Conservation (phyloP, 2,329 filamentous ascomycete species). For the Epicoccum nigrum region DNA sequence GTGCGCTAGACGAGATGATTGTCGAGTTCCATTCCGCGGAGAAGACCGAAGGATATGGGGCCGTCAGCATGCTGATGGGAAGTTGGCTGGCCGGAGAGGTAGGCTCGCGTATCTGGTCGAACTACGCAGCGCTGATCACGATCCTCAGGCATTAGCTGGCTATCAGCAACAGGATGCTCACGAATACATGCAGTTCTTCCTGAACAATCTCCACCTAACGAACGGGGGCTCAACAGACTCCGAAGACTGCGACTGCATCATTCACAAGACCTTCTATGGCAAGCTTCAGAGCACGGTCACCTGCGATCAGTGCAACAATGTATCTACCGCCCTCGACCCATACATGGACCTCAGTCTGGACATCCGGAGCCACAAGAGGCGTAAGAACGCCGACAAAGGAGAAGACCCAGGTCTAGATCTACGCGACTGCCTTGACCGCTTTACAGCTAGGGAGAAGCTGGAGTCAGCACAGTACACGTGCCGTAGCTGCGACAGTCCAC, state of each 20-base stretch:
- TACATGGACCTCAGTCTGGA: slow-evolving; percentile 91
- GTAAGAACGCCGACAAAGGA: slow-evolving; percentile 51
- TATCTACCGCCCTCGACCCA: slow-evolving; percentile 82
- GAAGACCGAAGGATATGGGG: slow-evolving; percentile 86
- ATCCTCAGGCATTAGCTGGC: slow-evolving; percentile 65
- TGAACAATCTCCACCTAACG: slow-evolving; percentile 83
- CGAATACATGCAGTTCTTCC: slow-evolving; percentile 94
- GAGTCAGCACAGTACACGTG: slow-evolving; percentile 82
- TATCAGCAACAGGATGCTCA: slow-evolving; percentile 97
- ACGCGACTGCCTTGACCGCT: slow-evolving; percentile 77
- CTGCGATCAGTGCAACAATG: slow-evolving; percentile 83
- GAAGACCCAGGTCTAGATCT: slow-evolving; percentile 50
- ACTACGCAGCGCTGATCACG: background rate
- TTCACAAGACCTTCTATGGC: slow-evolving; percentile 93
- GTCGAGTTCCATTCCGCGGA: slow-evolving; percentile 71
- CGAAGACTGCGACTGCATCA: slow-evolving; percentile 77
- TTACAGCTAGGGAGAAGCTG: slow-evolving; percentile 80
- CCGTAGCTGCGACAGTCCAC: slow-evolving; percentile 73
- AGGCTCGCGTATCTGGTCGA: slow-evolving; percentile 43
- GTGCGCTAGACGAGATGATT: slow-evolving; percentile 67
- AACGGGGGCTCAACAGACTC: slow-evolving; percentile 65
- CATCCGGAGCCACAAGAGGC: slow-evolving; percentile 77
- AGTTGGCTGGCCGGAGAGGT: slow-evolving; percentile 83
- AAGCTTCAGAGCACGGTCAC: slow-evolving; percentile 90
- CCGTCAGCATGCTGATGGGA: slow-evolving; percentile 84